Percentiles rank a stretch among this genome's conserved stretches.
Conservation (phyloP, 768 basidiomycete species). For the Rhodocollybia butyracea region DNA sequence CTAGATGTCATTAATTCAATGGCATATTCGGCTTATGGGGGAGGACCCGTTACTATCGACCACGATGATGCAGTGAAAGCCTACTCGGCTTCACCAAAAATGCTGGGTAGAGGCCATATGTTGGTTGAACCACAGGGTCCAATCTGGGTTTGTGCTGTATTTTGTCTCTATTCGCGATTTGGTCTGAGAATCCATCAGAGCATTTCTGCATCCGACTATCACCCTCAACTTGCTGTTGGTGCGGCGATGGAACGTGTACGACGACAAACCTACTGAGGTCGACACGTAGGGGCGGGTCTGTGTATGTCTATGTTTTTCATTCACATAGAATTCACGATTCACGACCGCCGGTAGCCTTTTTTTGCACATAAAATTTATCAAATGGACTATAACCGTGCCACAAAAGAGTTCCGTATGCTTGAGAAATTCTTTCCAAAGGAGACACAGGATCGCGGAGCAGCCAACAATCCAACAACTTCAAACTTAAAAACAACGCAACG, state of each 20-base stretch:
- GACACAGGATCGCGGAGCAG: conserved; percentile 43
- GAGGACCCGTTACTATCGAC: conserved; percentile 75
- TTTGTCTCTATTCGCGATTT: background rate
- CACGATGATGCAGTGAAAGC: conserved; percentile 79
- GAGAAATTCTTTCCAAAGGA: conserved; percentile 81
- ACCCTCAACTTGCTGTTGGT: conserved; percentile 80
- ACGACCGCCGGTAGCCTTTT: conserved; percentile 51
- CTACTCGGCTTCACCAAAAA: conserved; percentile 66
- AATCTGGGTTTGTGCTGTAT: conserved; percentile 68
- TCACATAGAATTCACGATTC: background rate
- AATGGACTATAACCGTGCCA: conserved; percentile 80
- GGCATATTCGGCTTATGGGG: conserved; percentile 63
- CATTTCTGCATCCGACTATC: conserved; percentile 75
- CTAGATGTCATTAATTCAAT: conserved; percentile 73
- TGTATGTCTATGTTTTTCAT: conserved; percentile 24
- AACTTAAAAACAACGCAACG: conserved; percentile 29
- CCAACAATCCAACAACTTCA: conserved; percentile 29
- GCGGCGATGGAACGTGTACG: conserved; percentile 80
- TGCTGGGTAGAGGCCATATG: conserved; percentile 71
- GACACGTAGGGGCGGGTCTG: conserved; percentile 66
- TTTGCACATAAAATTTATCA: conserved; percentile 80
- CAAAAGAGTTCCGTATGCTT: conserved; percentile 80
- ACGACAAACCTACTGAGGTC: conserved; percentile 72
- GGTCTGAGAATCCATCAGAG: conserved; percentile 38
- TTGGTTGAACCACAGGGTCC: conserved; percentile 76